Evolutionary conservation across 2,329 filamentous ascomycete genomes (phyloP).

Genomic region (Paracoccidioides lutzii): DNA sequence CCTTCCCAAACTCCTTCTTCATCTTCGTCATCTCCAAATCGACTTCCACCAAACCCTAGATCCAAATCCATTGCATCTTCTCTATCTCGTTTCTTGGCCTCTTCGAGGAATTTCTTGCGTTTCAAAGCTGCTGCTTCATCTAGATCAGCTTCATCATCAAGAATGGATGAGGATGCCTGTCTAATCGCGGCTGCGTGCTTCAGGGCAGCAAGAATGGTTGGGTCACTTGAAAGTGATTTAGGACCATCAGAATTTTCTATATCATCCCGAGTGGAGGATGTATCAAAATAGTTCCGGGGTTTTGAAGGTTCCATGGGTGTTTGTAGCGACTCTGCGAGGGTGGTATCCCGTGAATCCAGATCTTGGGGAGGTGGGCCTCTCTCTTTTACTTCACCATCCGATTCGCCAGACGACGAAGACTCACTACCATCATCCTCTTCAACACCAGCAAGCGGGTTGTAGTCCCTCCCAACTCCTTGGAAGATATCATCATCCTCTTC

Average conservation of each 20-base stretch:
- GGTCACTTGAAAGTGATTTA: slow-evolving; percentile 50
- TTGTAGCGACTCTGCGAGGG: not conserved
- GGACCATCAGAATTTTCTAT: slow-evolving; percentile 21
- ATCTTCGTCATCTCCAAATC: slow-evolving; percentile 80
- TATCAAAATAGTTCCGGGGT: slow-evolving; percentile 38
- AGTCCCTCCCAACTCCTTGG: slow-evolving; percentile 45
- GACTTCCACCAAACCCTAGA: slow-evolving; percentile 80
- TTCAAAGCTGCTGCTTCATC: slow-evolving; percentile 54
- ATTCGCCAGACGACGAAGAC: slow-evolving; percentile 27
- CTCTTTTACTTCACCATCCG: slow-evolving; percentile 24
- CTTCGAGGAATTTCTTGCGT: slow-evolving; percentile 59
- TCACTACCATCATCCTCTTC: slow-evolving; percentile 33
- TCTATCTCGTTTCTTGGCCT: slow-evolving; percentile 44
- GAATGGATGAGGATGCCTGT: slow-evolving; percentile 33
- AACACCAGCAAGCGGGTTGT: slow-evolving; percentile 45
- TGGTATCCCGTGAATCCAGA: slow-evolving; percentile 7
- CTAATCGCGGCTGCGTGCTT: slow-evolving; percentile 63
- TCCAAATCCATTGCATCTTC: slow-evolving; percentile 86
- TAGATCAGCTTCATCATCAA: slow-evolving; percentile 32
- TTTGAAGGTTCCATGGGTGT: slow-evolving; percentile 6
- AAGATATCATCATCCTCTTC: slow-evolving; percentile 51
- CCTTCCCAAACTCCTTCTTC: slow-evolving; percentile 51
- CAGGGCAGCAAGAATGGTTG: slow-evolving; percentile 68
- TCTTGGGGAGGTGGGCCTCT: slow-evolving; percentile 3
- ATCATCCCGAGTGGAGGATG: slow-evolving; percentile 26